These are phyloP conservation scores for Onygena corvina DNA, from an alignment of 2,329 filamentous ascomycete genomes.

Conservation along the genomic window DNA sequence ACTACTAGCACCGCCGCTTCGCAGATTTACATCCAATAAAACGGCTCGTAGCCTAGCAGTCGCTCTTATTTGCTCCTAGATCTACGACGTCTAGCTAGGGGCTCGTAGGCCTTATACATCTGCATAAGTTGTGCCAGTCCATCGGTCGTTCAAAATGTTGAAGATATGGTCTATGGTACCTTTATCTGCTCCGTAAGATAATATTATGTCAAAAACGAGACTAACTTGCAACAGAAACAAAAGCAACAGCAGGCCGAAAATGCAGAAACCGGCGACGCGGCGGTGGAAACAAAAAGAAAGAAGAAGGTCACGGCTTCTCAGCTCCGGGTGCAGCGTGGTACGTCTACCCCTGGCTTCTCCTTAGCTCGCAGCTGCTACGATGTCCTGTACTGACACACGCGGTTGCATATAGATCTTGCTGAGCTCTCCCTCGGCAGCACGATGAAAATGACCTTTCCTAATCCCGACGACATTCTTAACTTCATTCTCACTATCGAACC, in stretches of 20 bases:
- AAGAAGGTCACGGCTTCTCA: conserved; percentile 98
- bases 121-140: not conserved
- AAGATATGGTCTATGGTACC: conserved; percentile 99
- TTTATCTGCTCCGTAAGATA: conserved; percentile 7
- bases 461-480: conserved; percentile 48
- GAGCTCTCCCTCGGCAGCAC: conserved; percentile 41
- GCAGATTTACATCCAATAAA: not conserved
- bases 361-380: not conserved
- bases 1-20: not conserved
- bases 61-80: no score
- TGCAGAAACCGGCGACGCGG: conserved; percentile 63
- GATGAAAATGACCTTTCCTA: conserved; percentile 47
- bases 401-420: conserved; percentile 31
- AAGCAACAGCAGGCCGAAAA: conserved; percentile 96
- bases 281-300: conserved; percentile 57
- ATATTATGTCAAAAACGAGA: conserved; percentile 15
- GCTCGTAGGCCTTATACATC: no score
- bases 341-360: conserved; percentile 12
- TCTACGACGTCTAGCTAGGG: no score
- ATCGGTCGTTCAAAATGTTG: conserved; percentile 55
- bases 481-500: conserved; percentile 40
- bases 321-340: conserved; percentile 90
- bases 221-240: conserved; percentile 39
- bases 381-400: not conserved
- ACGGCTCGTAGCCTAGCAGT: no score